Evolutionary conservation across 495 filamentous ascomycete genomes (phyloP).

Genomic region (Penicillium cinerascens): DNA sequence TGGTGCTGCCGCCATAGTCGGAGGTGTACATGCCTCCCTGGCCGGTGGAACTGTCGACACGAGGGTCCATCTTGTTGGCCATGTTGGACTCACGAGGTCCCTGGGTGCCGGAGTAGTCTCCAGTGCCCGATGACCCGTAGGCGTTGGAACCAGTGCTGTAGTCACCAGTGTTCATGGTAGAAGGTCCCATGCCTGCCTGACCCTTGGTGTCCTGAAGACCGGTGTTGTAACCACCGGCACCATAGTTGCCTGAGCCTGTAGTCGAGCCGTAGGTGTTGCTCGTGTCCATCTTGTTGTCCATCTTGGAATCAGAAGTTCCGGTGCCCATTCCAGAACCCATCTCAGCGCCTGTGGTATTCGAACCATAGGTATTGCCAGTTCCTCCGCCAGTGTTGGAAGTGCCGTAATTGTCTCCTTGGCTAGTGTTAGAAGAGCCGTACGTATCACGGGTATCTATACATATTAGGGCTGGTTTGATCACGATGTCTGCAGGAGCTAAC

Average conservation of each 20-base stretch:
- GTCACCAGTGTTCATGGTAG: background rate
- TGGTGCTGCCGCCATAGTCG: background rate
- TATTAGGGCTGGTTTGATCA: constrained; percentile 34
- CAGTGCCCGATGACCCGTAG: background rate
- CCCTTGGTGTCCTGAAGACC: too few relatives aligned
- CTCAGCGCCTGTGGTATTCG: background rate
- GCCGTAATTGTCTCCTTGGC: background rate
- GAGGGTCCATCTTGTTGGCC: background rate
- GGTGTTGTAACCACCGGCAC: background rate
- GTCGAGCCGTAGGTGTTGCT: constrained; percentile 14
- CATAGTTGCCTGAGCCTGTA: background rate
- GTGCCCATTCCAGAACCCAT: constrained; percentile 7
- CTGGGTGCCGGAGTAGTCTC: background rate
- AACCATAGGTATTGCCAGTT: constrained; percentile 21
- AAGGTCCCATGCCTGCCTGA: too few relatives aligned
- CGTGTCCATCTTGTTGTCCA: constrained; percentile 43
- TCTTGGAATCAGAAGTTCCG: constrained; percentile 17
- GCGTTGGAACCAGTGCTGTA: background rate
- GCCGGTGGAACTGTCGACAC: background rate
- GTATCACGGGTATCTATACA: constrained; percentile 34
- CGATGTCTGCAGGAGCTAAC: constrained; percentile 4
- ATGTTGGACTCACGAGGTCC: background rate
- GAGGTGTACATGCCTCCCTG: constrained; percentile 9
- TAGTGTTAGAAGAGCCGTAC: constrained; percentile 5
- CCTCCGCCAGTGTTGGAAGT: background rate